A percentile compares a stretch with the other conserved stretches of the same genome.
These are phyloP conservation scores for Bruguiera hainesii DNA, from an alignment of 441 rosid species.

Conservation along the genomic window DNA sequence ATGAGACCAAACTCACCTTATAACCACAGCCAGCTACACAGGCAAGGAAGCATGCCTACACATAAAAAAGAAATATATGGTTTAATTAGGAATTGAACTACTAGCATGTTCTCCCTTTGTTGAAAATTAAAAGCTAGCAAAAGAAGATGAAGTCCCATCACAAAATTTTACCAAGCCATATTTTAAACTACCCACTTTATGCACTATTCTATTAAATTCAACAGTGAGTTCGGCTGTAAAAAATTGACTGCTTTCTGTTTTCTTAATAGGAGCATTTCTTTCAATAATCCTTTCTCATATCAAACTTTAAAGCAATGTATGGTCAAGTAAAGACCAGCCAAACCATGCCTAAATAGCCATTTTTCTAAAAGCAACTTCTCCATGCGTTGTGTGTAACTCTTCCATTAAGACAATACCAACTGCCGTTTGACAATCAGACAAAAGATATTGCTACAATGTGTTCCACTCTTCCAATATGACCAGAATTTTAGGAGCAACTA, in stretches of 20 bases:
- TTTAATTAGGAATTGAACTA: slow-evolving; percentile 2
- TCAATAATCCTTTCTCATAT: background rate
- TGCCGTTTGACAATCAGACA: too few species aligned
- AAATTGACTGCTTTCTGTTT: background rate
- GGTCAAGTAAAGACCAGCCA: background rate
- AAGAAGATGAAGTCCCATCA: background rate
- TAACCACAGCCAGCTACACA: slow-evolving; percentile 91
- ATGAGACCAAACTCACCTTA: slow-evolving; percentile 48
- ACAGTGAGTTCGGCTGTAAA: too few species aligned
- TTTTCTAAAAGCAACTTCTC: background rate
- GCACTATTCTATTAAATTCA: background rate
- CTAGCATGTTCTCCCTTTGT: too few species aligned
- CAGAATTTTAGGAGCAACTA: background rate
- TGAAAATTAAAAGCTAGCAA: background rate
- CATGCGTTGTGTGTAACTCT: background rate
- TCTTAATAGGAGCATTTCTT: background rate
- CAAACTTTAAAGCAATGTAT: background rate
- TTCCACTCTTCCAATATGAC: too few species aligned
- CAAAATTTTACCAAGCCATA: slow-evolving; percentile 9
- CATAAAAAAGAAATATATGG: slow-evolving; percentile 3
- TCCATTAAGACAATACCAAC: slow-evolving; percentile 1
- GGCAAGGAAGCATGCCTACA: slow-evolving; percentile 85
- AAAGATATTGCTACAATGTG: background rate
- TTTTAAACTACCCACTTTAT: background rate
- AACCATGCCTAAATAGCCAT: background rate